phyloP scores from a whole-genome alignment of 1,284 basidiomycete genomes.

The Ceratobasidium sp. region DNA sequence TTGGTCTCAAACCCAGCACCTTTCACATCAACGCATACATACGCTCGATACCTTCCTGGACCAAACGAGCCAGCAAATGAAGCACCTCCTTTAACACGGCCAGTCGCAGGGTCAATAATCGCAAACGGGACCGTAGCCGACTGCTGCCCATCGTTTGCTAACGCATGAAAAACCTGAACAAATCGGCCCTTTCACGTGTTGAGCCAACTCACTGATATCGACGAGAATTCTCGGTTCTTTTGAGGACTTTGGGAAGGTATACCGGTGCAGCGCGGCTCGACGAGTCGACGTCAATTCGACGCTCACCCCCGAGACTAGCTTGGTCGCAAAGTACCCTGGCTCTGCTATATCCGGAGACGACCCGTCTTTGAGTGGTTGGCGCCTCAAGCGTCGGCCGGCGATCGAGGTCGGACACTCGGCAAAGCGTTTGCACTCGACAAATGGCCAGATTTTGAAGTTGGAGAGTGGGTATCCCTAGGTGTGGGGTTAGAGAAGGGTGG shows the following conservation, averaged over 20 bases:
- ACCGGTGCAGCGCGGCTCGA: slow-evolving; percentile 50
- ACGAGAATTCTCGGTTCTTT: slow-evolving; percentile 50
- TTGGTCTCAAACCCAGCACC: slow-evolving; percentile 66
- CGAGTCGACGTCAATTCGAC: slow-evolving; percentile 51
- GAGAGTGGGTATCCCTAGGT: slow-evolving; percentile 34
- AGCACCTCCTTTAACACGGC: slow-evolving; percentile 61
- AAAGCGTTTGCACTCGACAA: slow-evolving; percentile 38
- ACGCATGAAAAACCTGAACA: slow-evolving; percentile 49
- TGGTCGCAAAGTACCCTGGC: slow-evolving; percentile 52
- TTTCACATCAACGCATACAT: slow-evolving; percentile 71
- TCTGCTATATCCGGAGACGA: slow-evolving; percentile 47
- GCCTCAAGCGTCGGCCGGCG: slow-evolving; percentile 17
- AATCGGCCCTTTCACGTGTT: not conserved
- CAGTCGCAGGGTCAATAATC: slow-evolving; percentile 63
- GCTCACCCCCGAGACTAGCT: slow-evolving; percentile 49
- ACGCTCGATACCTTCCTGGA: slow-evolving; percentile 69
- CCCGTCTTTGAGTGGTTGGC: slow-evolving; percentile 32
- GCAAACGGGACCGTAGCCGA: slow-evolving; percentile 65
- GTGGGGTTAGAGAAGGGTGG: too few relatives aligned
- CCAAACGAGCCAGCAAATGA: slow-evolving; percentile 67
- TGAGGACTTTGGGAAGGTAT: slow-evolving; percentile 51
- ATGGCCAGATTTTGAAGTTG: slow-evolving; percentile 42
- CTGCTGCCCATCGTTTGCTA: slow-evolving; percentile 68
- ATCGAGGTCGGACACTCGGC: slow-evolving; percentile 39
- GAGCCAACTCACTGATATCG: slow-evolving; percentile 47